Evolutionary conservation across 495 filamentous ascomycete genomes (phyloP), one percentile per base, ranked within the genome.

Genomic region (Lasiosphaeria miniovina): DNA sequence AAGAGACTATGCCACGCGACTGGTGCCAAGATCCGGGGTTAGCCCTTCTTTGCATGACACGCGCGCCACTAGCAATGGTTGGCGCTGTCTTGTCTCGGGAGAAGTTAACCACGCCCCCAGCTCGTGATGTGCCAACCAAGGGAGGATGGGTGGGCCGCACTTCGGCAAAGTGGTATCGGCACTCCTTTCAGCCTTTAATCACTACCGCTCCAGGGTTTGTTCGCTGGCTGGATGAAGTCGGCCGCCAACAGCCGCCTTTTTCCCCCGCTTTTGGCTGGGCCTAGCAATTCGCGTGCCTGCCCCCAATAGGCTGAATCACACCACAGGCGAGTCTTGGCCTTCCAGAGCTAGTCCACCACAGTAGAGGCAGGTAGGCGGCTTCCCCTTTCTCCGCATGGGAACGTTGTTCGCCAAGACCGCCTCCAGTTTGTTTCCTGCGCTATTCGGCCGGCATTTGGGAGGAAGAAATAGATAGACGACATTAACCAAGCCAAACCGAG

Each of bases 371-470:
- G 24, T 24, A 46, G 43, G 12, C 8, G 1, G 8, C 12, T 46
- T n/a, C 43, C 43, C 43, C 4, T 14, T 46, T 46, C 43, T 46
- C 43, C 43, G 43, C 43, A 46, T 46, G 43, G 43, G 43, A n/a
- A 46, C 12, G 5, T 5, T 14, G 5, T 46, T n/a, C 8, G 43
- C 43, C 43, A 46, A 46, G 43, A 46, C 43, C 24, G 24, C 24
- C 8, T 3, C 15, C 12, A 14, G 15, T 2, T 46, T 11, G 12
- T 46, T n/a, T n/a, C 11, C 43, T 46, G 43, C 15, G 43, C 43
- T 14, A 14, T n/a, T 46, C 43, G 43, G 43, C 43, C 43, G 43
- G 43, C 43, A 46, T 46, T 46, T 46, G 43, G 43, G 43, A n/a
- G 43, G 15, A 5, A 11, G 43, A 14, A 11, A n/a, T 11, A 5